phyloP scores from a whole-genome alignment of 345 rosid genomes.

The Lepidium sativum region DNA sequence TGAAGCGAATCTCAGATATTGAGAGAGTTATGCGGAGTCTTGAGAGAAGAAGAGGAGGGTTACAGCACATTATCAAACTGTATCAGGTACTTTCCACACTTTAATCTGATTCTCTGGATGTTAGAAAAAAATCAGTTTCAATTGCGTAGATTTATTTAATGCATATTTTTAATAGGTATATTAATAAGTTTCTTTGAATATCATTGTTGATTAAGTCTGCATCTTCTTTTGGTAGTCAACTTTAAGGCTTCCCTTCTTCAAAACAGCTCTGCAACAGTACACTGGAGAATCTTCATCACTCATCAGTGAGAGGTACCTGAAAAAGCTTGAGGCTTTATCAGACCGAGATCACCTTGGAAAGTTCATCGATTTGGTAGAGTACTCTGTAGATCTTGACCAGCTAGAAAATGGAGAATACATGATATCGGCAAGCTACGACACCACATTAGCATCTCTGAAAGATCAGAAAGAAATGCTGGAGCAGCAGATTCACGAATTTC shows the following conservation, averaged over 20 bases:
- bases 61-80: constrained; percentile 86
- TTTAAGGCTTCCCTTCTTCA: constrained; percentile 77
- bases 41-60: constrained; percentile 64
- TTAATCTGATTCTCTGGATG: not conserved
- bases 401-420: constrained; percentile 93
- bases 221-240: constrained; percentile 57
- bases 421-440: constrained; percentile 84
- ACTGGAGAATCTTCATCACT: constrained; percentile 57
- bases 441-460: constrained; percentile 59
- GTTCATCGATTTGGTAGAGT: constrained; percentile 81
- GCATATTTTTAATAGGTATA: not conserved
- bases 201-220: constrained; percentile 7
- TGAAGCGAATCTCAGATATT: constrained; percentile 78
- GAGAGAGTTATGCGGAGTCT: constrained; percentile 64
- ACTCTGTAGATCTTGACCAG: constrained; percentile 87
- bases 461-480: constrained; percentile 72
- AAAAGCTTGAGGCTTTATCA: constrained; percentile 41
- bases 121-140: not conserved
- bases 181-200: not conserved
- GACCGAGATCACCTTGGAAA: constrained; percentile 70
- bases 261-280: constrained; percentile 56
- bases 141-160: not conserved
- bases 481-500: constrained; percentile 66
- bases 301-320: constrained; percentile 59
- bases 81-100: constrained; percentile 52